These are phyloP conservation scores for Biscutella laevigata DNA, from an alignment of 441 rosid species.

Conservation along the genomic window DNA sequence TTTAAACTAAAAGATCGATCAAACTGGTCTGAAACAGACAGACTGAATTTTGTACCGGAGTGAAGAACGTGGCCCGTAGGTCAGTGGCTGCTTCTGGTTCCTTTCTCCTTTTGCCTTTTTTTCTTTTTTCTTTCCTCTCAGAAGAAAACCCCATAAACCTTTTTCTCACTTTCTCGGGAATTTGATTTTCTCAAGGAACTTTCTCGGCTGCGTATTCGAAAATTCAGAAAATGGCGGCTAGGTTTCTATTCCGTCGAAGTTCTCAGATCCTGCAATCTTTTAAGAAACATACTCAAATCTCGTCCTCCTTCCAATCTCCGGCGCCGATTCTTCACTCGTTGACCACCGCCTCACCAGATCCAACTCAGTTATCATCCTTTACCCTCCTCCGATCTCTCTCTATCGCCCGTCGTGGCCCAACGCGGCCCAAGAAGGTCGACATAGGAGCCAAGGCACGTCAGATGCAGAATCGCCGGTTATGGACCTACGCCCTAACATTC, in stretches of 20 bases:
- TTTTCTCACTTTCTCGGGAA: constrained; percentile 16
- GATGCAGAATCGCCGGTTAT: constrained; percentile 78
- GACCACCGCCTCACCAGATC: constrained; percentile 28
- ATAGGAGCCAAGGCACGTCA: constrained; percentile 79
- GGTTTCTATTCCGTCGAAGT: constrained; percentile 44
- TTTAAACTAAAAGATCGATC: too few species aligned
- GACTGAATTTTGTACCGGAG: too few species aligned
- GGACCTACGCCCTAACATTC: constrained; percentile 83
- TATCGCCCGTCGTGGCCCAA: constrained; percentile 48
- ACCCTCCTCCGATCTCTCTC: constrained; percentile 47
- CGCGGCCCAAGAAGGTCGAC: constrained; percentile 52
- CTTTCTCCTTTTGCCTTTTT: background rate
- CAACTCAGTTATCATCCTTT: constrained; percentile 16
- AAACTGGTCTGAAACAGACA: too few species aligned
- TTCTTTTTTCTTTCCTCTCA: background rate
- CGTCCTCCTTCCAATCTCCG: constrained; percentile 22
- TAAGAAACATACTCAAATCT: constrained; percentile 19
- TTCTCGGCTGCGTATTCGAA: too few species aligned
- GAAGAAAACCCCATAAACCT: constrained; percentile 24
- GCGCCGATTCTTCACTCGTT: constrained; percentile 15
- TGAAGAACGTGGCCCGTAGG: background rate
- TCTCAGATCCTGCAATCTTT: constrained; percentile 34
- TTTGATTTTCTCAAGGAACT: background rate
- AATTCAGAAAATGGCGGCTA: constrained; percentile 37
- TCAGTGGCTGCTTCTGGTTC: background rate